Evolutionary conservation across 805 yeast genomes (phyloP).

Genomic region (Cephaloascus albidus): DNA sequence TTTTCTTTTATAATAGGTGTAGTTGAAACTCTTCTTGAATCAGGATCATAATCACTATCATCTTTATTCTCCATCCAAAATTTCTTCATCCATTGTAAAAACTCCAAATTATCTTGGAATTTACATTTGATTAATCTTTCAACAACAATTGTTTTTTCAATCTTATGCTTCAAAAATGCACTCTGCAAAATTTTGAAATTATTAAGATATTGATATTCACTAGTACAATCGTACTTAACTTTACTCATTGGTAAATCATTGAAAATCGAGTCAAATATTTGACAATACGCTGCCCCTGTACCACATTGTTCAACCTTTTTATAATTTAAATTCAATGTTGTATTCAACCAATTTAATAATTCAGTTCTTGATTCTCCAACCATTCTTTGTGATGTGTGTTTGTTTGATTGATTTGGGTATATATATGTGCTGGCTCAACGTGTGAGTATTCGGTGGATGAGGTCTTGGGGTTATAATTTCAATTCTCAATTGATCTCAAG

Average conservation of each 20-base stretch:
- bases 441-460: too few species aligned
- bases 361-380: slow-evolving; percentile 77
- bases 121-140: slow-evolving; percentile 78
- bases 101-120: slow-evolving; percentile 90
- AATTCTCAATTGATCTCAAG: too few species aligned
- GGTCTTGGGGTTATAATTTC: too few species aligned
- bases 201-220: slow-evolving; percentile 67
- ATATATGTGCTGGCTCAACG: too few species aligned
- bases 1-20: too few species aligned
- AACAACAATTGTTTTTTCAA: slow-evolving; percentile 71
- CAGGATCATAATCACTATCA: slow-evolving; percentile 64
- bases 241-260: slow-evolving; percentile 75
- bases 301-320: slow-evolving; percentile 90
- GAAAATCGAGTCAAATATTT: slow-evolving; percentile 76
- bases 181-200: slow-evolving; percentile 85
- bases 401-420: too few species aligned
- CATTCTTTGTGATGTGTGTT: too few species aligned
- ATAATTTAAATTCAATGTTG: slow-evolving; percentile 53
- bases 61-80: slow-evolving; percentile 74
- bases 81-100: slow-evolving; percentile 84
- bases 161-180: slow-evolving; percentile 60
- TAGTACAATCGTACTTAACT: slow-evolving; percentile 61
- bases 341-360: slow-evolving; percentile 77
- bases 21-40: slow-evolving; percentile 12
- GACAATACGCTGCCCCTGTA: slow-evolving; percentile 91